Evolutionary conservation across 495 filamentous ascomycete species (phyloP).

Genomic region (Penicillium verhagenii): DNA sequence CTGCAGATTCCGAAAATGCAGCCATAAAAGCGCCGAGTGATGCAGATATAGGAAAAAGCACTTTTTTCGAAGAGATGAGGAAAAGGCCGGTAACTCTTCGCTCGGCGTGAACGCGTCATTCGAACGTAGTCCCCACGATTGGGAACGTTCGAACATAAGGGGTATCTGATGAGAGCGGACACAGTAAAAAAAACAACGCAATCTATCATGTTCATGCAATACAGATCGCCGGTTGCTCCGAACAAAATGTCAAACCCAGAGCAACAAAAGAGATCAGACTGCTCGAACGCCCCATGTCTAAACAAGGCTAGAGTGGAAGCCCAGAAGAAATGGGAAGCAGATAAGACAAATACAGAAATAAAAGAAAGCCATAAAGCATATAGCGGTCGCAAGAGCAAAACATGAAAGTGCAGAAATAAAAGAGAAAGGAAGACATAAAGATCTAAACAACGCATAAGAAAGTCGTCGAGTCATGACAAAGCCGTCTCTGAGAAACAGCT

Average conservation of each 20-base stretch:
- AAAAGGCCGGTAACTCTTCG: conserved; percentile 38
- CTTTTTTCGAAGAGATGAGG: conserved; percentile 36
- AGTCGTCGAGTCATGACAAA: conserved; percentile 52
- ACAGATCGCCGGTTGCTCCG: conserved; percentile 47
- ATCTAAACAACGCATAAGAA: conserved; percentile 30
- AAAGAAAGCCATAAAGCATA: conserved; percentile 18
- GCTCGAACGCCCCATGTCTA: conserved; percentile 47
- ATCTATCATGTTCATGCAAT: conserved; percentile 75
- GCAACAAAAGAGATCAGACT: conserved; percentile 40
- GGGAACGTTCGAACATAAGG: conserved; percentile 45
- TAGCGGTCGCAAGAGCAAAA: conserved; percentile 9
- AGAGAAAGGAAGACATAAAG: conserved; percentile 18
- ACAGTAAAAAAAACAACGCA: conserved; percentile 67
- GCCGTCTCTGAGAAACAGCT: conserved; percentile 46
- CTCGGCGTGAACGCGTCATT: conserved; percentile 42
- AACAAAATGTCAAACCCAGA: conserved; percentile 27
- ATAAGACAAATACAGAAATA: conserved; percentile 34
- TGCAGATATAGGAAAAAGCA: conserved; percentile 44
- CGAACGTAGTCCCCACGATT: conserved; percentile 39
- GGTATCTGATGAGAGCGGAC: conserved; percentile 61
- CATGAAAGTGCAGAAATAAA: conserved; percentile 24
- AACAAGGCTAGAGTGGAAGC: conserved; percentile 37
- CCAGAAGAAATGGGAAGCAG: conserved; percentile 28
- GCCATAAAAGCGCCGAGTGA: conserved; percentile 44
- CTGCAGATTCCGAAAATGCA: conserved; percentile 45